phyloP scores from a whole-genome alignment of 345 rosid genomes.

The Citrus hindsii region DNA sequence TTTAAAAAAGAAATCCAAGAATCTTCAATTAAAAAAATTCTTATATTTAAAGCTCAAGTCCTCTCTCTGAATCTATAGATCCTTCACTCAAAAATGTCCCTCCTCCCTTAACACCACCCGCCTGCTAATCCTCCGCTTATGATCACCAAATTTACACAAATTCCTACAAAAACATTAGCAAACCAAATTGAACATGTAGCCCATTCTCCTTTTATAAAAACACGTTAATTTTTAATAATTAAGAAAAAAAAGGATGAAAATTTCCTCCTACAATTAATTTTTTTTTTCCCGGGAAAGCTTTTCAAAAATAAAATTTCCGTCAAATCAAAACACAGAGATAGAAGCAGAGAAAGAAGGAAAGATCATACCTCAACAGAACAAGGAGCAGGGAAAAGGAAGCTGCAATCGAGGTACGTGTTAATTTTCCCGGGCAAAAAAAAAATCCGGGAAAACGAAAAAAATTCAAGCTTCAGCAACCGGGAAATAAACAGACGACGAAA shows the following conservation, averaged over 20 bases:
- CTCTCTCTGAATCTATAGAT: conserved; percentile 24
- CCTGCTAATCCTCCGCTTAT: conserved; percentile 12
- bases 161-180: conserved; percentile 7
- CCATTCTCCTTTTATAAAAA: neutral
- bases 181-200: neutral
- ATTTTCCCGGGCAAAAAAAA: conserved; percentile 24
- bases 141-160: conserved; percentile 16
- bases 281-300: neutral
- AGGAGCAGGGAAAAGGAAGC: conserved; percentile 6
- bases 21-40: conserved; percentile 1
- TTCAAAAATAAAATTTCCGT: neutral
- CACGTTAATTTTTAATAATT: neutral
- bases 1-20: neutral
- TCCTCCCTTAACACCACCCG: conserved; percentile 21
- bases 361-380: conserved; percentile 16
- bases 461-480: neutral
- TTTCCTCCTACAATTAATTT: neutral
- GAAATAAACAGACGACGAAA: neutral
- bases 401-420: neutral
- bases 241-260: neutral
- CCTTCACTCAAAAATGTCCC: conserved; percentile 13
- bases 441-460: conserved; percentile 12
- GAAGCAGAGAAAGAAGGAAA: neutral
- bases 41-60: conserved; percentile 3
- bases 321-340: neutral